Evolutionary conservation across 164 flowering plant genomes (phyloP), one percentile per base, ranked within the genome.

Genomic region (Vitis rupestris): DNA sequence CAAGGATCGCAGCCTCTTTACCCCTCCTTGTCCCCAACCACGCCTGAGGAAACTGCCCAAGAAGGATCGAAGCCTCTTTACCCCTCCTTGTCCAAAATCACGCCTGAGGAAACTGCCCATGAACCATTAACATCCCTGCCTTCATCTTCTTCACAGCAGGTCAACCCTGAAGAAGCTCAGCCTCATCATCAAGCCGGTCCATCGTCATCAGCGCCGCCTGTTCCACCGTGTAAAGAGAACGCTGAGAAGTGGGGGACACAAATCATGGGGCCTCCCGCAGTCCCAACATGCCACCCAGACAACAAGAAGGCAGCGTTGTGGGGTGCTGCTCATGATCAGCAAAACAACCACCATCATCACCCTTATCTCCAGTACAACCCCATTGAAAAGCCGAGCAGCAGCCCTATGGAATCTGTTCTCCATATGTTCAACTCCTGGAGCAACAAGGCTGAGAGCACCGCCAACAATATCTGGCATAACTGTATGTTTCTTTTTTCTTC

Each of bases 231-330:
- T 8, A 47, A 59, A 11, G 81, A 69, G 30, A 69, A 61, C 4
- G 52, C 61, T 0, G 81, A 83, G 78, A 86, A 85, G 69, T 88
- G 92, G 94, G 97, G 94, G 2, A 90, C 94, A 37, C 81, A 83
- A 58, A 61, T 86, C 47, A 92, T 90, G 94, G 93, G 95, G 3
- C 44, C 82, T 3, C 95, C 95, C 2, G 87, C 91, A 0, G 79
- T 64, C 19, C 91, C 97, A 10, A 77, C 88, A 0, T 58, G 75
- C 14, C 95, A 87, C 69, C 97, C 95, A 0, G 86, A 82, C 68
- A 88, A 91, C 71, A 84, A 91, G 74, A 73, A 82, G 55, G 93
- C 93, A 12, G 93, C 97, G 55, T 30, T 59, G 12, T 86, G 88
- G 90, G 71, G 63, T 6, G 85, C 84, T 12, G 70, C 70, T 12